These are phyloP conservation scores for Trichosporon faecale DNA, from an alignment of 1,284 basidiomycete genomes.

Conservation along the genomic window DNA sequence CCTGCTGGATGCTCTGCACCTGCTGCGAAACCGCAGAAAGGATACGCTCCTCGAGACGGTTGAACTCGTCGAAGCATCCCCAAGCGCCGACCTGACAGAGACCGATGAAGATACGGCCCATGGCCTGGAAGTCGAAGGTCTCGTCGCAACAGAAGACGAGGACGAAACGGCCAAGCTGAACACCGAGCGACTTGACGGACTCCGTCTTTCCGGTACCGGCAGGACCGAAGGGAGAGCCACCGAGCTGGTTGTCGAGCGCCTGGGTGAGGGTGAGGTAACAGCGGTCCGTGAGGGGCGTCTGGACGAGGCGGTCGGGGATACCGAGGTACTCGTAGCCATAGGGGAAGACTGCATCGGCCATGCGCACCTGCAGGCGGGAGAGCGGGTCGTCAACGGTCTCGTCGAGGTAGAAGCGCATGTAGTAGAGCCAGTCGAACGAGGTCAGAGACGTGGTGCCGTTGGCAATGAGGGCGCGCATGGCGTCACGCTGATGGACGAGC, in stretches of 20 bases:
- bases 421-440: slow-evolving; percentile 90
- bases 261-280: slow-evolving; percentile 97
- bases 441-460: slow-evolving; percentile 64
- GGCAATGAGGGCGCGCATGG: slow-evolving; percentile 74
- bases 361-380: slow-evolving; percentile 72
- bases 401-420: slow-evolving; percentile 98
- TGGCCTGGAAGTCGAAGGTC: slow-evolving; percentile 99
- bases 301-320: slow-evolving; percentile 92
- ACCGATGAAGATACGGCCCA: slow-evolving; percentile 98
- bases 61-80: slow-evolving; percentile 98
- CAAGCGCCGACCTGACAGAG: slow-evolving; percentile 98
- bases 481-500: slow-evolving; percentile 95
- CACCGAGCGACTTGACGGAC: slow-evolving; percentile 97
- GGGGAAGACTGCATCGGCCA: slow-evolving; percentile 88
- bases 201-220: slow-evolving; percentile 99
- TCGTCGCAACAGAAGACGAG: slow-evolving; percentile 99
- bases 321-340: slow-evolving; percentile 99
- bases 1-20: slow-evolving; percentile 97
- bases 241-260: slow-evolving; percentile 88
- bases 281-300: slow-evolving; percentile 96
- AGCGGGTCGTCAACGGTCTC: slow-evolving; percentile 67
- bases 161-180: slow-evolving; percentile 95
- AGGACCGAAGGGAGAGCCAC: slow-evolving; percentile 96
- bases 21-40: slow-evolving; percentile 98
- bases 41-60: slow-evolving; percentile 96